phyloP scores from a whole-genome alignment of 805 yeast species.

The Yarrowia sp. region DNA sequence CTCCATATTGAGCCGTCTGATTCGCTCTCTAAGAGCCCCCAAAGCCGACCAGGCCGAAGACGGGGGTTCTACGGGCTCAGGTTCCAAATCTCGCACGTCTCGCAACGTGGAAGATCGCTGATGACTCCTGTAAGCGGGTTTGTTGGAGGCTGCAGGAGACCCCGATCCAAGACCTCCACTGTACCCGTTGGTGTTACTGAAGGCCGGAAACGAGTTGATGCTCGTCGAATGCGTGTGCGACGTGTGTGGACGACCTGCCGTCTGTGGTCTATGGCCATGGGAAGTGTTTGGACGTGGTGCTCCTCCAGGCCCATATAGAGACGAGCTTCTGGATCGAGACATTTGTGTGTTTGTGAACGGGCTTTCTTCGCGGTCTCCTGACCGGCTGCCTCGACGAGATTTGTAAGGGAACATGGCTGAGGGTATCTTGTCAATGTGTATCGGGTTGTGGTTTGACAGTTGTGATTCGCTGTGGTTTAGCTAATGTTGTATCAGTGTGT shows the following conservation, averaged over 20 bases:
- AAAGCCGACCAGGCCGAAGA: conserved; percentile 22
- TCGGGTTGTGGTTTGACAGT: too few species aligned
- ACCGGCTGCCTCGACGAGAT: conserved; percentile 7
- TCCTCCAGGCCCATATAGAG: conserved; percentile 9
- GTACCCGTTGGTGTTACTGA: conserved; percentile 17
- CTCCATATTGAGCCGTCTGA: conserved; percentile 33
- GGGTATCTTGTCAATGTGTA: not conserved
- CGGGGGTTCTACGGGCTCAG: conserved; percentile 6
- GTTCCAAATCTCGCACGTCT: conserved; percentile 5
- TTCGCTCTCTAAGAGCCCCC: conserved; percentile 25
- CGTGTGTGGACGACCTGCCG: conserved; percentile 32
- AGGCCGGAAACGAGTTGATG: conserved; percentile 12
- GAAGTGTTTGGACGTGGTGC: conserved; percentile 11
- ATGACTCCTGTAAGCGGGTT: conserved; percentile 1
- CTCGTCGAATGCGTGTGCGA: conserved; percentile 13
- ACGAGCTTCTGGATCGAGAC: conserved; percentile 29
- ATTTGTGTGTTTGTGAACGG: conserved; percentile 12
- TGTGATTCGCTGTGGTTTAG: too few species aligned
- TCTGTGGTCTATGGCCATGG: conserved; percentile 13
- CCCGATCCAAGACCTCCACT: conserved; percentile 12
- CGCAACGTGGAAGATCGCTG: conserved; percentile 12
- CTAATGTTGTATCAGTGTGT: too few species aligned
- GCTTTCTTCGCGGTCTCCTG: conserved; percentile 22
- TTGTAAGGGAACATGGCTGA: not conserved
- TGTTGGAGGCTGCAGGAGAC: not conserved